A percentile compares a stretch with the other conserved stretches of the same genome.
These are phyloP conservation scores for Carex sylvatica DNA, from an alignment of 202 grass and related monocot genomes.

Conservation along the genomic window DNA sequence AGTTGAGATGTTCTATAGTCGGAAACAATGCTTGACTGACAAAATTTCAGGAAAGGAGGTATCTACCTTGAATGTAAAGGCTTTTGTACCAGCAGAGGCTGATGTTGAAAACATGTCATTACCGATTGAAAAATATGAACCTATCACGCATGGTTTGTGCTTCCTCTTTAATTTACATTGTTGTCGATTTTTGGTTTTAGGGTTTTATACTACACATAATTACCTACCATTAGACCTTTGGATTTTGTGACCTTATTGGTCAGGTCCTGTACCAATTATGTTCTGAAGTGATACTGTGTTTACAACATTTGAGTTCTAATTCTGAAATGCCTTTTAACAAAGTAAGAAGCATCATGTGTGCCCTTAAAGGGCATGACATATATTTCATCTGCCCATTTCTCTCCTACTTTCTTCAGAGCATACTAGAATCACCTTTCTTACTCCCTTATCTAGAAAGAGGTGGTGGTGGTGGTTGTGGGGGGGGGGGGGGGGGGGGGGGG, in stretches of 20 bases:
- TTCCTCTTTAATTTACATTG: conserved; percentile 17
- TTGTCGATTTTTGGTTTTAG: not conserved
- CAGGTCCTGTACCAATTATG: not conserved
- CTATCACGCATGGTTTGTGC: conserved; percentile 76
- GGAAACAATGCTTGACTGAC: conserved; percentile 22
- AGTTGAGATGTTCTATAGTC: conserved; percentile 78
- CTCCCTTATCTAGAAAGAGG: not conserved
- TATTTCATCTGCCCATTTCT: not conserved
- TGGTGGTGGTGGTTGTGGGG: not conserved
- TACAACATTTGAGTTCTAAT: not conserved
- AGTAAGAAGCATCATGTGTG: not conserved
- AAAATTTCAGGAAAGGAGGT: conserved; percentile 31
- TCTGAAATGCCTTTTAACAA: not conserved
- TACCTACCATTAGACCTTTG: not conserved
- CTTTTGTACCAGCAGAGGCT: conserved; percentile 41
- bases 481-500: no score
- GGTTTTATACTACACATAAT: not conserved
- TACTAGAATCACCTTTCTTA: not conserved
- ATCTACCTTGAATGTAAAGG: conserved; percentile 51
- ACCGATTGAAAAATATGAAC: conserved; percentile 79
- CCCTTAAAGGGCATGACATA: not conserved
- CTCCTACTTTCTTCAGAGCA: not conserved
- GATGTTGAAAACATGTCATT: conserved; percentile 58
- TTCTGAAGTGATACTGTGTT: not conserved
- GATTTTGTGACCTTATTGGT: not conserved